These are phyloP conservation scores for Tuber microsphaerosporum DNA, from an alignment of 495 filamentous ascomycete genomes.

Conservation along the genomic window DNA sequence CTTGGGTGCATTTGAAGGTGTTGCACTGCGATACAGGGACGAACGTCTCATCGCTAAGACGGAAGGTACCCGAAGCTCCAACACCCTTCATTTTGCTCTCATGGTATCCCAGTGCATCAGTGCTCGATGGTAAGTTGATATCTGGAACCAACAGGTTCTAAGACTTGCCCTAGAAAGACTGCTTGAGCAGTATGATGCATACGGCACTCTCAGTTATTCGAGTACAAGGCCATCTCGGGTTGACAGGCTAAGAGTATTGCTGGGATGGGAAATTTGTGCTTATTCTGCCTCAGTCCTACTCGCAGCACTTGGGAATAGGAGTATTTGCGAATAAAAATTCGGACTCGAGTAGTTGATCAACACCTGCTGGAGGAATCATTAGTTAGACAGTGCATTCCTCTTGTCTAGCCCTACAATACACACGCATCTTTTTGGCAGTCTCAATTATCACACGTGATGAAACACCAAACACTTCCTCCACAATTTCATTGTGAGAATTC, in stretches of 20 bases:
- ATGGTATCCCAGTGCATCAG: not conserved
- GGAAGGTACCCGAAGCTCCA: not conserved
- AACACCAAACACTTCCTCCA: not conserved
- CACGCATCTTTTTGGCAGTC: not conserved
- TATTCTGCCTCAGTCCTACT: not conserved
- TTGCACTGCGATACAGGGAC: not conserved
- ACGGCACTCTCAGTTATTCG: not conserved
- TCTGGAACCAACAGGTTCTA: not conserved
- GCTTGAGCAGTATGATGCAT: not conserved
- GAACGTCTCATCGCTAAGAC: not conserved
- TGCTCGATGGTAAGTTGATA: not conserved
- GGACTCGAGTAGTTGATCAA: not conserved
- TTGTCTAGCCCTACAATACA: not conserved
- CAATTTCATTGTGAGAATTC: not conserved
- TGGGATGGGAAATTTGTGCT: not conserved
- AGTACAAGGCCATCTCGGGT: not conserved
- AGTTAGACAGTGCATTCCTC: not conserved
- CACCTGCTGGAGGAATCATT: not conserved
- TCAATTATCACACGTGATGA: not conserved
- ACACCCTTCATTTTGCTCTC: not conserved
- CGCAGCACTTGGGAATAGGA: not conserved
- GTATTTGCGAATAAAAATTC: not conserved
- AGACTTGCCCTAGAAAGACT: not conserved
- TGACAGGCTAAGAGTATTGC: not conserved
- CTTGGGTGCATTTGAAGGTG: not conserved